Evolutionary conservation across 2,329 filamentous ascomycete species (phyloP).

Genomic region (Colletotrichum melonis): DNA sequence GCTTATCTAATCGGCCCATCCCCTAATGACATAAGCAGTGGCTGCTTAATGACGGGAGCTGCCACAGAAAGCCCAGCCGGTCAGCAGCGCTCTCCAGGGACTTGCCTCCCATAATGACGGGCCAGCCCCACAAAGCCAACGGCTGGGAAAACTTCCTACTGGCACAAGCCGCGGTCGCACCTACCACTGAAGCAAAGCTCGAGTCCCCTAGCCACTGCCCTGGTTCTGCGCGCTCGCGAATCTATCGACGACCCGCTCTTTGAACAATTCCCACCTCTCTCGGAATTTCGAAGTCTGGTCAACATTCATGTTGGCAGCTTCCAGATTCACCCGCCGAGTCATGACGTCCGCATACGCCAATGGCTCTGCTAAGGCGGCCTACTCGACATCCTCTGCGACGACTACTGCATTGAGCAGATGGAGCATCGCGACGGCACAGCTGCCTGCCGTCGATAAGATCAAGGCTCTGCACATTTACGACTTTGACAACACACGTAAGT

Average conservation of each 20-base stretch:
- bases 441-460: slow-evolving; percentile 75
- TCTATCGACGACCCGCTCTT: slow-evolving; percentile 14
- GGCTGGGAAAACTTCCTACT: slow-evolving; percentile 23
- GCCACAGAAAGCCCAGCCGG: no score
- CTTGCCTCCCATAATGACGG: slow-evolving; percentile 5
- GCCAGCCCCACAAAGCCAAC: slow-evolving; percentile 14
- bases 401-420: slow-evolving; percentile 83
- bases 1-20: neutral
- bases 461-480: slow-evolving; percentile 92
- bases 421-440: slow-evolving; percentile 80
- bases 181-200: slow-evolving; percentile 20
- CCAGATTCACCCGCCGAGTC: slow-evolving; percentile 34
- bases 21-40: neutral
- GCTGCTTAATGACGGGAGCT: no score
- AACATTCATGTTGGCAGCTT: slow-evolving; percentile 37
- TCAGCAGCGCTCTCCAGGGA: neutral
- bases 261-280: slow-evolving; percentile 12
- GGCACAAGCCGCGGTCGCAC: slow-evolving; percentile 25
- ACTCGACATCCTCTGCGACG: slow-evolving; percentile 55
- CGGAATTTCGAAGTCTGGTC: slow-evolving; percentile 23
- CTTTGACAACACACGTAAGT: slow-evolving; percentile 93
- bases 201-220: slow-evolving; percentile 13
- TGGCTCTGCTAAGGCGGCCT: slow-evolving; percentile 35
- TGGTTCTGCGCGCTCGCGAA: slow-evolving; percentile 17
- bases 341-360: slow-evolving; percentile 37